These are phyloP conservation scores for Linaria vulgaris DNA, from an alignment of 257 asterid species.

Conservation along the genomic window DNA sequence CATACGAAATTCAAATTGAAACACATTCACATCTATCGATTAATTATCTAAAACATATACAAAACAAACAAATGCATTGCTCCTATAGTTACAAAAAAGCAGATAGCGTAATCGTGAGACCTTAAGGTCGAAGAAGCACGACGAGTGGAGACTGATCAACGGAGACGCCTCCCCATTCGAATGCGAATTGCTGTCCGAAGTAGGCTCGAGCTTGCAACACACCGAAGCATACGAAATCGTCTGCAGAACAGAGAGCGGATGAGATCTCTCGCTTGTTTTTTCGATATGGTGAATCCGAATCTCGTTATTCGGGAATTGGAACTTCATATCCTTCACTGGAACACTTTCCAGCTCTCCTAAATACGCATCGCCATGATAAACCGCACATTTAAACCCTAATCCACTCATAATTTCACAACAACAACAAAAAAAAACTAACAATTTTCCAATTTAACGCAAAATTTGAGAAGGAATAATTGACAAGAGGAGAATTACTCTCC, in stretches of 20 bases:
- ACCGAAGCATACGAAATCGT: constrained; percentile 63
- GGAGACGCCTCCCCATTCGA: constrained; percentile 50
- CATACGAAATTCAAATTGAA: background rate
- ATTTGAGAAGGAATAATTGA: constrained; percentile 6
- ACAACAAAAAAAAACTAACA: background rate
- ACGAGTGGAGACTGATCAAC: constrained; percentile 72
- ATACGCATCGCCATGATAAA: constrained; percentile 65
- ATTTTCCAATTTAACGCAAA: constrained; percentile 25
- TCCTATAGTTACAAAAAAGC: background rate
- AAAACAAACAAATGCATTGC: background rate
- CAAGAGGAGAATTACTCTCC: constrained; percentile 13
- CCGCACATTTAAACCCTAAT: constrained; percentile 87
- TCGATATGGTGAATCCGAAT: constrained; percentile 77
- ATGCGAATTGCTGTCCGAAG: constrained; percentile 34
- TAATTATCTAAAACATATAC: background rate
- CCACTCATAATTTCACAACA: constrained; percentile 51
- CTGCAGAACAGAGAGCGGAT: constrained; percentile 77
- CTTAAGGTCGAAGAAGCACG: constrained; percentile 87
- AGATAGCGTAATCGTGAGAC: constrained; percentile 27
- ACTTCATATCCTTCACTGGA: constrained; percentile 56
- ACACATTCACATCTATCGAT: background rate
- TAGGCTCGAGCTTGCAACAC: constrained; percentile 90
- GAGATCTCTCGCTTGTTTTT: constrained; percentile 69
- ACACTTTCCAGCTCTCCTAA: constrained; percentile 78
- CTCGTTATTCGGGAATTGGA: constrained; percentile 83